Evolutionary conservation across 2,329 filamentous ascomycete species (phyloP).

Genomic region (Trichophyton mentagrophytes): DNA sequence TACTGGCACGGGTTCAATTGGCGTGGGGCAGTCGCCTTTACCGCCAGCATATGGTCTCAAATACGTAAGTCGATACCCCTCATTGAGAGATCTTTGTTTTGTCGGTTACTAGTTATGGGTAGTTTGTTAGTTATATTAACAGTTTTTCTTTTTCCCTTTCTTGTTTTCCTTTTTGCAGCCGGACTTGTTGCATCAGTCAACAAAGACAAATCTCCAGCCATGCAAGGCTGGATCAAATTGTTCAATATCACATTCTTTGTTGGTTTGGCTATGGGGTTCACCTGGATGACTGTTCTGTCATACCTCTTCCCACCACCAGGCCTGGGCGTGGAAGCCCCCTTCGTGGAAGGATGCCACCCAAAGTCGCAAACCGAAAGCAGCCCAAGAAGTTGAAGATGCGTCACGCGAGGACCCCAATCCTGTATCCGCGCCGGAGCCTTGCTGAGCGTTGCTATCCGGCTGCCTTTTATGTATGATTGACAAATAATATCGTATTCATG

Average conservation of each 20-base stretch:
- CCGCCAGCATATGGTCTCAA: conserved; percentile 6
- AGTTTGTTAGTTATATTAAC: no score
- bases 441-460: background rate
- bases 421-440: background rate
- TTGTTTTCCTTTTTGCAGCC: conserved; percentile 10
- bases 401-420: background rate
- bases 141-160: no score
- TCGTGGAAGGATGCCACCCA: background rate
- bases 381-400: background rate
- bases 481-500: background rate
- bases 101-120: no score
- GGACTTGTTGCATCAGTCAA: conserved; percentile 27
- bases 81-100: background rate
- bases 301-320: conserved; percentile 22
- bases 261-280: conserved; percentile 29
- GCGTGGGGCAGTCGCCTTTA: conserved; percentile 24
- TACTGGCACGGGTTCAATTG: conserved; percentile 35
- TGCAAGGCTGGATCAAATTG: conserved; percentile 24
- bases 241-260: conserved; percentile 34
- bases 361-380: background rate
- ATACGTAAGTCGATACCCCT: background rate
- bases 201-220: conserved; percentile 14
- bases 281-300: conserved; percentile 23
- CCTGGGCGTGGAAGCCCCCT: conserved; percentile 16
- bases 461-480: background rate